Base-by-base conservation (phyloP, 805 yeast genomes). In the Millerago galiae region DNA sequence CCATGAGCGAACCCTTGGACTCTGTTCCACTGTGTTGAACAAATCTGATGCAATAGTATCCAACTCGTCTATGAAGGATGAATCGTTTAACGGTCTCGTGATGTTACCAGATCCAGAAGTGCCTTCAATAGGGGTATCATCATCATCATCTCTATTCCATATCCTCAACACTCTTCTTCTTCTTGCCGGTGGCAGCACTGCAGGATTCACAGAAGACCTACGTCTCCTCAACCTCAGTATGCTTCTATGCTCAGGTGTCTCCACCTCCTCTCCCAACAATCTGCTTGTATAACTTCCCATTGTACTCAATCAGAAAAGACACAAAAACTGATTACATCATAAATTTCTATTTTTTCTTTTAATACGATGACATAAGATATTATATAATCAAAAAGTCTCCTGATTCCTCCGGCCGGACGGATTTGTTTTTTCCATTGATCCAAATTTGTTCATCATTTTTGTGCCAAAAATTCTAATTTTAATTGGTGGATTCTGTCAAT, bases 111-210 rank as follows among this genome's bases (percentile, higher is more conserved):
- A 38, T 10, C 40, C 49, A 6, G 40, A 43, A 3, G 44, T 40
- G 1, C 37, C 41, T 35, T 45, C 48, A 15, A 39, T 12, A 15
- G 33, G 18, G 4, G 18, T 14, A 15, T 31, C 33, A 15, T 29
- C 5, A 15, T 31, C 33, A 15, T 29, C 5, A n/a, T 29, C 32
- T 29, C 15, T 15, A n/a, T 29, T 37, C 57, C 53, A 53, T 30
- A 53, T 43, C 24, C 57, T 28, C 33, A 49, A 52, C 6, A 54
- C 27, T 13, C 59, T 35, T 44, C 58, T 53, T 42, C 60, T 48
- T 29, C 54, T 47, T 7, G 51, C n/a, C 1, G 57, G 50, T 1
- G 57, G 54, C 3, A 44, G 38, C 4, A 29, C 17, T 1, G 51
- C 16, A 10, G 44, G 42, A 36, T 26, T 47, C 27, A 43, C 39